Conservation (phyloP, 2,329 filamentous ascomycete genomes). For the Fusarium azukiicola region DNA sequence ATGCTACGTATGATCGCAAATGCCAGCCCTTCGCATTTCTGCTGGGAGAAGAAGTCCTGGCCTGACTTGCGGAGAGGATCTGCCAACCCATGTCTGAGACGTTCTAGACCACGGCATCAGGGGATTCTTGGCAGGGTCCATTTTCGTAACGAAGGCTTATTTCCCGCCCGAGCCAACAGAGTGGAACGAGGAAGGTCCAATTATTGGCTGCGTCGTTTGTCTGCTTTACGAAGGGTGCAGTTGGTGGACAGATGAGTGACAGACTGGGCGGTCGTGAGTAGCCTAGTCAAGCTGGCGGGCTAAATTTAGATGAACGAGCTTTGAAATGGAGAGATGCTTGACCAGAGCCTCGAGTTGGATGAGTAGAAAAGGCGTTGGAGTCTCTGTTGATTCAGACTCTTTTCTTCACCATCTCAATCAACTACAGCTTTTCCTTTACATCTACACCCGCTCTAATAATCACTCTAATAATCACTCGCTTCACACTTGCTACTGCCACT, state of each 20-base stretch:
- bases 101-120: neutral
- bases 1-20: neutral
- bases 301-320: constrained; percentile 9
- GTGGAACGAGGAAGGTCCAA: neutral
- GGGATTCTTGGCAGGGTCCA: constrained; percentile 3
- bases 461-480: neutral
- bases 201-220: constrained; percentile 3
- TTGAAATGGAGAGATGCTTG: neutral
- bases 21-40: neutral
- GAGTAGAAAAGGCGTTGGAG: neutral
- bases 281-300: neutral
- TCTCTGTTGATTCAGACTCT: neutral
- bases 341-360: neutral
- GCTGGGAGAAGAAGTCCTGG: neutral
- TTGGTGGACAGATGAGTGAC: neutral
- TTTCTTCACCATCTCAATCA: neutral
- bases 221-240: neutral
- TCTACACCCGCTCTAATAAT: neutral
- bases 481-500: neutral
- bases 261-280: neutral
- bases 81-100: neutral
- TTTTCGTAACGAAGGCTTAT: constrained; percentile 3
- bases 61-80: constrained; percentile 10
- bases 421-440: neutral
- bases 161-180: neutral